Conservation (phyloP, 768 basidiomycete genomes). For the Panaeolus cyanescens region DNA sequence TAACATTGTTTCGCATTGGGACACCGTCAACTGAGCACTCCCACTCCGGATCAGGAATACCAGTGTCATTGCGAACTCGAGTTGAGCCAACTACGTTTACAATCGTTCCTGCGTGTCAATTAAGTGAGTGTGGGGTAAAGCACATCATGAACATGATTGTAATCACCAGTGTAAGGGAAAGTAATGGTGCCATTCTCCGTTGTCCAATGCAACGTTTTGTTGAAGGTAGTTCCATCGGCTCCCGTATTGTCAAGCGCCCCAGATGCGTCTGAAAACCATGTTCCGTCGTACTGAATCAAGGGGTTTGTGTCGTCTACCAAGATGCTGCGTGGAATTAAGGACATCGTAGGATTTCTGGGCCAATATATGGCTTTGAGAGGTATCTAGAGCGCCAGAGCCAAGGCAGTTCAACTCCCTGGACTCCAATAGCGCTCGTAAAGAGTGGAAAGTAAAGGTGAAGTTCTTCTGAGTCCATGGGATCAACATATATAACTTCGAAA, state of each 20-base stretch:
- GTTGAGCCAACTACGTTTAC: constrained; percentile 24
- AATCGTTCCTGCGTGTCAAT: constrained; percentile 22
- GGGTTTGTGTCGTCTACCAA: constrained; percentile 33
- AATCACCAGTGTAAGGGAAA: constrained; percentile 20
- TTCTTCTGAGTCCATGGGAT: no score
- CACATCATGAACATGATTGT: background rate
- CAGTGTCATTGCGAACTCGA: constrained; percentile 11
- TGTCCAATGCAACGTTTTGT: constrained; percentile 19
- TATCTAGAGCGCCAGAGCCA: no score
- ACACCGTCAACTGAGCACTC: constrained; percentile 30
- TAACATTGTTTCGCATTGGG: background rate
- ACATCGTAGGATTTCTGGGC: no score
- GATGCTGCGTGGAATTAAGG: background rate
- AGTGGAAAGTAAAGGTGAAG: no score
- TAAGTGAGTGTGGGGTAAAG: background rate
- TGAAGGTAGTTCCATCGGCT: constrained; percentile 18
- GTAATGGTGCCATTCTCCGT: constrained; percentile 16
- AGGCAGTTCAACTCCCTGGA: no score
- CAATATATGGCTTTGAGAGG: no score
- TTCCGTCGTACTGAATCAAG: constrained; percentile 27
- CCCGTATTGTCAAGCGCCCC: constrained; percentile 11
- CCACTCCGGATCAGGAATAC: constrained; percentile 26
- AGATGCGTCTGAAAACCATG: constrained; percentile 11
- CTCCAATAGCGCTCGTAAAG: no score
- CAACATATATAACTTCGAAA: no score